phyloP scores from a whole-genome alignment of 495 filamentous ascomycete species.

The Penicillium waksmanii region DNA sequence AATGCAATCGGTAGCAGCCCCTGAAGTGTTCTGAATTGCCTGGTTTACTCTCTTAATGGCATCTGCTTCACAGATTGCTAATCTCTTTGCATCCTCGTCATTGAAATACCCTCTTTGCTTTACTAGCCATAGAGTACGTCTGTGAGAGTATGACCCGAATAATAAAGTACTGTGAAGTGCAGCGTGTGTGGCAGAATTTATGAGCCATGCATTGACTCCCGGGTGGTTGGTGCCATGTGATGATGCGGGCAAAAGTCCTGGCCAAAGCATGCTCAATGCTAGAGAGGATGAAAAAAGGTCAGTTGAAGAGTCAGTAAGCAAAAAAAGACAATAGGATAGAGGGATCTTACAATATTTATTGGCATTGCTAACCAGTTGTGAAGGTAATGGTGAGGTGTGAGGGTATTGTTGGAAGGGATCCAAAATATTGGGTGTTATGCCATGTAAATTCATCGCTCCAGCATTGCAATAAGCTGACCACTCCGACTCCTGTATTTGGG shows the following conservation, averaged over 20 bases:
- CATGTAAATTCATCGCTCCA: neutral
- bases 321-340: neutral
- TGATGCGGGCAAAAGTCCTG: neutral
- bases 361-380: neutral
- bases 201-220: constrained; percentile 2
- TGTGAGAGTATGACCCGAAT: constrained; percentile 12
- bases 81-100: constrained; percentile 6
- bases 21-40: neutral
- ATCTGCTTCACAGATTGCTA: constrained; percentile 9
- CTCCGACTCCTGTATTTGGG: neutral
- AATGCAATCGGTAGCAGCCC: constrained; percentile 3
- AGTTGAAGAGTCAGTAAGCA: neutral
- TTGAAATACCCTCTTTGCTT: constrained; percentile 11
- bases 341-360: neutral
- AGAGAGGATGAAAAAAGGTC: neutral
- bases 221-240: neutral
- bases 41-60: constrained; percentile 4
- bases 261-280: neutral
- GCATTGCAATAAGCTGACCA: neutral
- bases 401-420: constrained; percentile 3
- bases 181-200: constrained; percentile 5
- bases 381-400: constrained; percentile 1
- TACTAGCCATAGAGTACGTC: constrained; percentile 11
- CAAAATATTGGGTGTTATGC: neutral
- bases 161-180: constrained; percentile 13